Evolutionary conservation across 345 rosid species (phyloP), one percentile per base, ranked within the genome.

Genomic region (Nephelium lappaceum): DNA sequence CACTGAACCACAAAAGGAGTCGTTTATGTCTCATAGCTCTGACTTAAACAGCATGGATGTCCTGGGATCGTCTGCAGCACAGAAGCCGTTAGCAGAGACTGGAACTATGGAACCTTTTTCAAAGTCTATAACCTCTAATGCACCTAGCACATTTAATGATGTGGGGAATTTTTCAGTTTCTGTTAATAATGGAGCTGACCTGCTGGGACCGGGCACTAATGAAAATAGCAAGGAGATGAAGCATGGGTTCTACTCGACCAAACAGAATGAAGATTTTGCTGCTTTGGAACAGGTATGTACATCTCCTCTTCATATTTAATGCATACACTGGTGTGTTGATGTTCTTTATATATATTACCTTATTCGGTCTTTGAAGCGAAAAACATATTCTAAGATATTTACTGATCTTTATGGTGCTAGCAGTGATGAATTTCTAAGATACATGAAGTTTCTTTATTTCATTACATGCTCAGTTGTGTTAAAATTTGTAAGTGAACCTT

Each of bases 231-330:
- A 60, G 36, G 87, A 84, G 57, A 84, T 79, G 67, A 83, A 75
- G 78, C 85, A 77, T 5, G 91, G 85, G 27, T 88, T 84, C 80
- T 89, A 83, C 76, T 73, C 86, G 81, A 83, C 86, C 67, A 91
- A 88, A 73, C 92, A 90, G 68, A 88, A 91, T 80, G 98, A 92
- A 81, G 98, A 94, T 88, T 93, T 97, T 87, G 73, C 90, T 81
- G 88, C 97, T 79, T 82, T 97, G 86, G 99, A 97, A 81, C 99
- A 97, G 96, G 99, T 97, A 80, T 18, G 62, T 43, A 68, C 55
- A 49, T 63, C 63, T 62, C 43, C 25, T 72, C 36, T 62, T 12
- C 58, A 23, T 21, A 25, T 61, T 42, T 41, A 49, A 27, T 36
- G 6, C 61, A 38, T 38, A 60, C 14, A 15, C 42, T 31, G 38